Percentiles rank a stretch among this genome's conserved stretches.
Evolutionary conservation across 305 asterid species (phyloP).

Genomic region (Fraxinus velutina): DNA sequence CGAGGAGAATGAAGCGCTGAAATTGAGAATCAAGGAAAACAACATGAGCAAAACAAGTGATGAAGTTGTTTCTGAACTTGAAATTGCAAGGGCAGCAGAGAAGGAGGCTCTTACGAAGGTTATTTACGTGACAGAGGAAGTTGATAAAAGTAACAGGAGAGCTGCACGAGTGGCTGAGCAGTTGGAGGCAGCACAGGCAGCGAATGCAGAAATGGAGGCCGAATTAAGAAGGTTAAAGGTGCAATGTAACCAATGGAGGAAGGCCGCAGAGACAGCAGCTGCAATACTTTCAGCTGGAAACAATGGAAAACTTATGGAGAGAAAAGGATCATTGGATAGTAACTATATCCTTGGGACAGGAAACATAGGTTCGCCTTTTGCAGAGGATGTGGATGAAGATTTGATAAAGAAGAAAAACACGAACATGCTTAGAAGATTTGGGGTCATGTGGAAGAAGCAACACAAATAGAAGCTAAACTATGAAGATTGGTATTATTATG

Average conservation of each 20-base stretch:
- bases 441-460: slow-evolving; percentile 63
- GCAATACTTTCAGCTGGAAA: slow-evolving; percentile 51
- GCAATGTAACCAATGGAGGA: slow-evolving; percentile 70
- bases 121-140: slow-evolving; percentile 39
- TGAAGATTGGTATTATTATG: neutral
- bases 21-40: slow-evolving; percentile 27
- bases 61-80: slow-evolving; percentile 27
- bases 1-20: slow-evolving; percentile 41
- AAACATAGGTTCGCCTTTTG: slow-evolving; percentile 35
- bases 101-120: slow-evolving; percentile 45
- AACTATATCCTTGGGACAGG: slow-evolving; percentile 34
- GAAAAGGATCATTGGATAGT: slow-evolving; percentile 57
- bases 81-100: slow-evolving; percentile 42
- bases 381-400: slow-evolving; percentile 49
- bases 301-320: slow-evolving; percentile 43
- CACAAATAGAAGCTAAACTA: slow-evolving; percentile 31
- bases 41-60: slow-evolving; percentile 17
- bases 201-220: slow-evolving; percentile 55
- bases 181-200: slow-evolving; percentile 49
- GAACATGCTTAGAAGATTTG: slow-evolving; percentile 55
- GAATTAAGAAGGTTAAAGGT: slow-evolving; percentile 63
- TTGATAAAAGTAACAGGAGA: slow-evolving; percentile 42
- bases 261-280: slow-evolving; percentile 75
- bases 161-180: slow-evolving; percentile 44
- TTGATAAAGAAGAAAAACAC: slow-evolving; percentile 54